A percentile compares a stretch with the other conserved stretches of the same genome.
phyloP scores from a whole-genome alignment of 2,329 filamentous ascomycete species.

The Chalaropsis thielavioides region DNA sequence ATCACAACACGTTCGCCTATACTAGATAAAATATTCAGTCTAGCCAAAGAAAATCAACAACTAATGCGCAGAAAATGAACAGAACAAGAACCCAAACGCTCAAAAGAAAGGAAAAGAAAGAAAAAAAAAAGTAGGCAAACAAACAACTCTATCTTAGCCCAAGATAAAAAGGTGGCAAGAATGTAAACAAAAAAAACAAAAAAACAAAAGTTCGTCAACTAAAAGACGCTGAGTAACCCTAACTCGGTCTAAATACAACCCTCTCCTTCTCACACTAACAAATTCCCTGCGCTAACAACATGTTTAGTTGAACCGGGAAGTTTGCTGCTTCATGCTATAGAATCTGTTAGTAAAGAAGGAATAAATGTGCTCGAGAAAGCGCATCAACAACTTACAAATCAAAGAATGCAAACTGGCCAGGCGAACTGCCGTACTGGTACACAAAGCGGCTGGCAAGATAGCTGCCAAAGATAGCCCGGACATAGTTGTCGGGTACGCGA shows the following conservation, averaged over 20 bases:
- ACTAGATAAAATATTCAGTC: neutral
- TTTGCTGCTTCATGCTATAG: conserved; percentile 40
- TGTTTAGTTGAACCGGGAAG: conserved; percentile 2
- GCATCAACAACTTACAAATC: conserved; percentile 59
- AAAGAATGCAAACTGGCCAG: conserved; percentile 96
- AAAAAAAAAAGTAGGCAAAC: neutral
- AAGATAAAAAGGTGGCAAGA: neutral
- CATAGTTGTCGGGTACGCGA: conserved; percentile 80
- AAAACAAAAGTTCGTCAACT: neutral
- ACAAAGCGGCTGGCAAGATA: conserved; percentile 92
- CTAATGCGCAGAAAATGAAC: neutral
- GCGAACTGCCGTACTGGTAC: conserved; percentile 83
- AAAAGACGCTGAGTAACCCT: neutral
- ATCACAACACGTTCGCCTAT: neutral
- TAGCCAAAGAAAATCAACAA: neutral
- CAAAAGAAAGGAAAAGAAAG: neutral
- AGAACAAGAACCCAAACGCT: conserved; percentile 2
- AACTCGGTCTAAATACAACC: neutral
- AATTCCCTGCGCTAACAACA: too few relatives aligned
- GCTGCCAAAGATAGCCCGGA: conserved; percentile 89
- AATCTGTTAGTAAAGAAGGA: neutral
- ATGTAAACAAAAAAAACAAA: neutral
- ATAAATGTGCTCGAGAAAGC: too few relatives aligned
- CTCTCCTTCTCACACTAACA: neutral
- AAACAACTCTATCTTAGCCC: conserved; percentile 7